A percentile compares a stretch with the other conserved stretches of the same genome.
Conservation (phyloP, 768 basidiomycete species). For the Lyophyllum semitale region DNA sequence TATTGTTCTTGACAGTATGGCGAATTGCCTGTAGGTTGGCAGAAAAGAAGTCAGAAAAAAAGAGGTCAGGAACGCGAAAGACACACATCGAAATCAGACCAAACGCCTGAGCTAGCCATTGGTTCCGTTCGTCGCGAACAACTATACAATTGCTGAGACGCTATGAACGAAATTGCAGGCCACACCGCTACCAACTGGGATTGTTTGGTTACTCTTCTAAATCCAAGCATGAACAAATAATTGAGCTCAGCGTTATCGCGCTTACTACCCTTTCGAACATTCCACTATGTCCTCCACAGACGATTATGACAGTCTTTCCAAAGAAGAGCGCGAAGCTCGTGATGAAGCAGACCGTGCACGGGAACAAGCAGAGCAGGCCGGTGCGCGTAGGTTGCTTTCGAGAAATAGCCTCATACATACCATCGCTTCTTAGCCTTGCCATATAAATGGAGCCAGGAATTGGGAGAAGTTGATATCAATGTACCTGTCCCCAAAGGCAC, state of each 20-base stretch:
- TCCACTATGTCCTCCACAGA: conserved; percentile 34
- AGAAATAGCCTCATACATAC: conserved; percentile 22
- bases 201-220: conserved; percentile 11
- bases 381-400: conserved; percentile 44
- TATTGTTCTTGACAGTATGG: conserved; percentile 73
- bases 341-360: conserved; percentile 70
- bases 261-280: conserved; percentile 9
- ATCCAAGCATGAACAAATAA: conserved; percentile 10
- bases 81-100: conserved; percentile 77
- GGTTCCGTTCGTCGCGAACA: conserved; percentile 13
- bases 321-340: conserved; percentile 71
- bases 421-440: conserved; percentile 65
- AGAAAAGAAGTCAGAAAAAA: conserved; percentile 14
- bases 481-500: conserved; percentile 89
- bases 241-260: conserved; percentile 5
- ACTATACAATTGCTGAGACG: background rate
- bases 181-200: background rate
- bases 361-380: conserved; percentile 82
- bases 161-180: background rate
- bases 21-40: conserved; percentile 54
- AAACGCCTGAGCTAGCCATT: conserved; percentile 66
- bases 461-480: conserved; percentile 82
- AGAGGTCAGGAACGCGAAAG: background rate
- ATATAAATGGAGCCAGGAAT: conserved; percentile 88
- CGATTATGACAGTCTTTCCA: conserved; percentile 75